Evolutionary conservation across 2,329 filamentous ascomycete genomes (phyloP).

Genomic region (Sarocladiaceae sp.): DNA sequence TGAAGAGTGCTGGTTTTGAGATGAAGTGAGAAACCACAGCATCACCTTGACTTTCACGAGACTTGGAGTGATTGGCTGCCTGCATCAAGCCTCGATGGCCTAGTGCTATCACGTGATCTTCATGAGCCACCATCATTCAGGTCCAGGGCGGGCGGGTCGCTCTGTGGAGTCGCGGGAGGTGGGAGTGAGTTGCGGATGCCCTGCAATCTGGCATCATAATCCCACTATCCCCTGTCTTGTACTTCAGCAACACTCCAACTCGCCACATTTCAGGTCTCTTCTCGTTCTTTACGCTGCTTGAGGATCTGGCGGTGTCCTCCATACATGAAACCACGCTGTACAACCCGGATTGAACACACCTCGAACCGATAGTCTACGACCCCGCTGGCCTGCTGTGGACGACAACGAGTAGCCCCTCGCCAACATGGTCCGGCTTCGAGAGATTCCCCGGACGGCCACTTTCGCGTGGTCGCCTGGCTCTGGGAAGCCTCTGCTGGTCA

Average conservation of each 20-base stretch:
- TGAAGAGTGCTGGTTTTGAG: neutral
- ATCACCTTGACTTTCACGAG: neutral
- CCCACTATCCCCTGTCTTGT: slow-evolving; percentile 15
- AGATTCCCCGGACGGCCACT: slow-evolving; percentile 93
- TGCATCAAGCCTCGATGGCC: neutral
- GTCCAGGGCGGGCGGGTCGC: slow-evolving; percentile 18
- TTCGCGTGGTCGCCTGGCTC: slow-evolving; percentile 93
- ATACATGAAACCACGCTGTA: slow-evolving; percentile 2
- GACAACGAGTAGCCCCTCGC: slow-evolving; percentile 8
- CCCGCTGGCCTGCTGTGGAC: slow-evolving; percentile 4
- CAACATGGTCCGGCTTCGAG: slow-evolving; percentile 88
- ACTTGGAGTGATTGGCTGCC: neutral
- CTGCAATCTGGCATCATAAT: slow-evolving; percentile 42
- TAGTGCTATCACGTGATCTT: slow-evolving; percentile 23
- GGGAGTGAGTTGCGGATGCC: slow-evolving; percentile 17
- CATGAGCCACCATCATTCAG: slow-evolving; percentile 14
- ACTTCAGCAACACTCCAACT: slow-evolving; percentile 16
- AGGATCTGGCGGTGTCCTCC: neutral
- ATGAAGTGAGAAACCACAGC: neutral
- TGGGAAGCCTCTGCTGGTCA: slow-evolving; percentile 77
- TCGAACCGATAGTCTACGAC: neutral
- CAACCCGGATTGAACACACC: neutral
- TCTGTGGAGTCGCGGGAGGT: slow-evolving; percentile 20
- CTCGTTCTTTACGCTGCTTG: neutral
- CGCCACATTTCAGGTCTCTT: slow-evolving; percentile 12